phyloP scores from a whole-genome alignment of 495 filamentous ascomycete species.

The Lasiosphaeriaceae sp. region DNA sequence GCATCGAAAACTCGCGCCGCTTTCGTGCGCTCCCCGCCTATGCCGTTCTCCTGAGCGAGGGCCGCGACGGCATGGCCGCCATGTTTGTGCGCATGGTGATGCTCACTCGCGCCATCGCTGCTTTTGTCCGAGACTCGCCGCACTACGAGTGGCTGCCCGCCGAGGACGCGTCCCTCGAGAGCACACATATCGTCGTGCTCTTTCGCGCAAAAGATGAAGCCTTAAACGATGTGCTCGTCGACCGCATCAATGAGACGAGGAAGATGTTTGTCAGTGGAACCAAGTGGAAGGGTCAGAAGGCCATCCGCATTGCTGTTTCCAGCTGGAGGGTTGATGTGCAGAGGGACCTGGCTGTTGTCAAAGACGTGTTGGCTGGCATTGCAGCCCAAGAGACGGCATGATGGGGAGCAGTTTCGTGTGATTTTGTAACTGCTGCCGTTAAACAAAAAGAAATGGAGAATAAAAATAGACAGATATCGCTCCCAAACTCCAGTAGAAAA shows the following conservation, averaged over 20 bases:
- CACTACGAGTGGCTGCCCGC: slow-evolving; percentile 65
- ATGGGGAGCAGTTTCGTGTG: background rate
- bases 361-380: slow-evolving; percentile 39
- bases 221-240: slow-evolving; percentile 62
- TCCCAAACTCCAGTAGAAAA: too few relatives aligned
- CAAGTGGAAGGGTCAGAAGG: slow-evolving; percentile 65
- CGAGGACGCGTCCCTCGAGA: slow-evolving; percentile 20
- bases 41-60: slow-evolving; percentile 72
- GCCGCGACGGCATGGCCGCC: slow-evolving; percentile 60
- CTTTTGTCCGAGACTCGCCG: slow-evolving; percentile 51
- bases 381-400: slow-evolving; percentile 1
- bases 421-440: too few relatives aligned
- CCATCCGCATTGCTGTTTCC: slow-evolving; percentile 74
- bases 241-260: slow-evolving; percentile 67
- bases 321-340: slow-evolving; percentile 71
- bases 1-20: slow-evolving; percentile 85
- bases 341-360: slow-evolving; percentile 51
- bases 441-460: too few relatives aligned
- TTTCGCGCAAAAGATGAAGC: slow-evolving; percentile 68
- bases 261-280: slow-evolving; percentile 84
- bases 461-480: too few relatives aligned
- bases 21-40: slow-evolving; percentile 90
- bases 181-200: slow-evolving; percentile 72
- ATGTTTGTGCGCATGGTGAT: slow-evolving; percentile 71
- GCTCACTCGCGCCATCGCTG: slow-evolving; percentile 65